Percentiles rank a stretch among this genome's conserved stretches.
Evolutionary conservation across 2,329 filamentous ascomycete species (phyloP).

Genomic region (Penicillium corylophilum): DNA sequence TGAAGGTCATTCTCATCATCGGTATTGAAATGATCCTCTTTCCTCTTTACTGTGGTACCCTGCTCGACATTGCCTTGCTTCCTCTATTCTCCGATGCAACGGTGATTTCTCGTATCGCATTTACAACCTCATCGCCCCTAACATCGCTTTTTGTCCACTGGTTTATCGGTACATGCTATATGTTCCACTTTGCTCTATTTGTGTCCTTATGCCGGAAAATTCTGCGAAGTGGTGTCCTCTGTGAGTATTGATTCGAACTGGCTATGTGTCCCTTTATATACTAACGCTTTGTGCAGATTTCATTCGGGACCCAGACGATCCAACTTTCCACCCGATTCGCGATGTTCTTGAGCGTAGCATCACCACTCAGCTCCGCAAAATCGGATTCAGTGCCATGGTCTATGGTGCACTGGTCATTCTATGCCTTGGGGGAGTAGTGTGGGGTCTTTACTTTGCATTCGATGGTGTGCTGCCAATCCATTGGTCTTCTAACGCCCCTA

Average conservation of each 20-base stretch:
- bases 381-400: slow-evolving; percentile 90
- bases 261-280: background rate
- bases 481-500: slow-evolving; percentile 88
- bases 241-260: slow-evolving; percentile 52
- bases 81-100: slow-evolving; percentile 84
- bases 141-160: slow-evolving; percentile 96
- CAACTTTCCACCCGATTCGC: slow-evolving; percentile 94
- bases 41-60: slow-evolving; percentile 87
- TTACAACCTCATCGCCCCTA: slow-evolving; percentile 74
- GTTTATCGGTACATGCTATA: slow-evolving; percentile 98
- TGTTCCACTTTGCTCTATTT: slow-evolving; percentile 99
- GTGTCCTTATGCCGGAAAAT: slow-evolving; percentile 99
- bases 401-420: slow-evolving; percentile 91
- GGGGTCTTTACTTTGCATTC: slow-evolving; percentile 72
- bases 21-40: slow-evolving; percentile 99
- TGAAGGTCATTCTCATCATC: slow-evolving; percentile 98
- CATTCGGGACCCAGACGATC: slow-evolving; percentile 95
- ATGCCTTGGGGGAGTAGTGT: slow-evolving; percentile 92
- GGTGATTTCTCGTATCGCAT: slow-evolving; percentile 72
- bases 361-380: slow-evolving; percentile 90
- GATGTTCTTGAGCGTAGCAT: slow-evolving; percentile 94
- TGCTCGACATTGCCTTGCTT: slow-evolving; percentile 83
- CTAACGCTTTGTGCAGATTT: slow-evolving; percentile 62
- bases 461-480: slow-evolving; percentile 80
- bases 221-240: slow-evolving; percentile 89